Evolutionary conservation across 2,329 filamentous ascomycete genomes (phyloP), one percentile per base, ranked within the genome.

Genomic region (Didymella pinodella): DNA sequence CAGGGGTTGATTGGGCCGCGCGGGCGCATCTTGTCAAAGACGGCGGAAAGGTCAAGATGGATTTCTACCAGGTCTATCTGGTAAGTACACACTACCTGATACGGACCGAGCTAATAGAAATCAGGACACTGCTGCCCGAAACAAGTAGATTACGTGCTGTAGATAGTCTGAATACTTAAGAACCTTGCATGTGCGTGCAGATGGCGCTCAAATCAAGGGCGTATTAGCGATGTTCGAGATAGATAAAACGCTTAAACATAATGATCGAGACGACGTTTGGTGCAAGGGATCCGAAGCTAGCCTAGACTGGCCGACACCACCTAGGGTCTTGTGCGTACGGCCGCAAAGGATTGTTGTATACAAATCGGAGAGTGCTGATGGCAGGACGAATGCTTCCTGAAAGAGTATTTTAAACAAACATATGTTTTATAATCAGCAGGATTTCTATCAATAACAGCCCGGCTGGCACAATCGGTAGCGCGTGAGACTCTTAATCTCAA

Each of bases 61-160:
- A 78, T 29, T 83, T 81, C 62, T 85, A 86, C 69, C 83, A 85
- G 68, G 82, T 85, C 6, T 85, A 84, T 66, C 60, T 85, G 64
- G 83, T 84, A 61, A 75, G 81, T 76, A 12, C 32, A 31, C 46
- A 29, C 32, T 44, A 28, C 25, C 53, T 31, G 45, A 31, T 20
- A 46, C 16, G 14, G 41, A 46, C 12, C 22, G 20, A 43, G 36
- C 63, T 70, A 43, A 70, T 44, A 14, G 20, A 7, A 10, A 12
- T 6, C 28, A 69, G 67, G 64, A 70, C 36, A 65, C 65, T 46
- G 65, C 60, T 29, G 64, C 59, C 18, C 61, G 62, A 43, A 50
- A 54, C 32, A 63, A 50, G 38, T 62, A 59, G 50, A 25, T n/a
- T 34, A 36, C 18, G 20, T 12, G 12, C n/a, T 12, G 14, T 11